Base-by-base conservation (phyloP, 768 basidiomycete species). In the Filobasidium wieringae region DNA sequence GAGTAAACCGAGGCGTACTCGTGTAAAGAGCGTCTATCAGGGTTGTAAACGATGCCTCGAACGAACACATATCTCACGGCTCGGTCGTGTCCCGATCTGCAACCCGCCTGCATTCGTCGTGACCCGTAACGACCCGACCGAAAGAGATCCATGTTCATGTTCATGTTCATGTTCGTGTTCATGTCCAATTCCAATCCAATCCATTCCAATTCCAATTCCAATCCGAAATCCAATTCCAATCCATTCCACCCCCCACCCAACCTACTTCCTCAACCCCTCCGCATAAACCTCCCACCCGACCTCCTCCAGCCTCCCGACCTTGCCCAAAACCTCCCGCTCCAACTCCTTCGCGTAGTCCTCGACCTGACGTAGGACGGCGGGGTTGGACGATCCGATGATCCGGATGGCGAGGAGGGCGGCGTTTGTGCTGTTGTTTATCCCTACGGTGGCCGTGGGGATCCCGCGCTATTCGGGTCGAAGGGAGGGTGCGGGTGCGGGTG, bases 401-500 rank as follows among this genome's bases (percentile, higher is more conserved):
- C 93, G 82, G 4, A 92, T 81, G 0, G 93, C 91, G 14, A 97
- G 80, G 1, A 99, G 76, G 1, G 85, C 95, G 0, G 92, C 95
- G 68, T 97, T 99, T 56, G 82, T 88, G 17, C 87, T 83, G 66
- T 95, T 95, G 72, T 92, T 90, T 72, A 97, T 96, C 0, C 92
- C 93, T 17, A 96, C 91, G 2, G 93, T 96, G 4, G 95, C 95
- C 14, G 93, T 90, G 3, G 95, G 95, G 58, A 97, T 87, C 17
- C 93, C 95, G 34, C 93, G 82, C 92, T 95, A 61, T n/a, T n/a
- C n/a, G n/a, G n/a, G n/a, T n/a, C n/a, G n/a, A n/a, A n/a, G n/a
- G 53, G n/a, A n/a, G n/a, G n/a, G n/a, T n/a, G n/a, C n/a, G n/a
- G n/a, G n/a, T n/a, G n/a, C n/a, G n/a, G n/a, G n/a, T n/a, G n/a